Base-by-base conservation (phyloP, 805 yeast species). In the Candida boleticola region DNA sequence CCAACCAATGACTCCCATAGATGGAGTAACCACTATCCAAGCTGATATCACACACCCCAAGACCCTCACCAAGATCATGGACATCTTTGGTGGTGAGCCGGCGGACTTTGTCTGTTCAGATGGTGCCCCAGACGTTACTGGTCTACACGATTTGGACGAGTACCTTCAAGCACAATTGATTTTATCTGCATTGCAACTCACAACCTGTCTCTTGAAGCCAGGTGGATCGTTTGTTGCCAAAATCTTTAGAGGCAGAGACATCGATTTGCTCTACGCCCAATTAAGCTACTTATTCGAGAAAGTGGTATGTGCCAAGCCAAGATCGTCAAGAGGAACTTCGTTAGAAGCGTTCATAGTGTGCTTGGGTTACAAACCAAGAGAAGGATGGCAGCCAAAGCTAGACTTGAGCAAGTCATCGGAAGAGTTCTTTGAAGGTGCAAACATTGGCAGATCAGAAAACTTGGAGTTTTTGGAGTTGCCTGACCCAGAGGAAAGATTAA, bases 81-180 rank as follows among this genome's bases (percentile, higher is more conserved):
- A 82, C 26, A 75, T 85, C 31, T 93, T 93, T 68, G 95, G 87
- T 18, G 96, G 97, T 30, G 87, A 87, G 51, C 82, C 85, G 42
- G 98, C 98, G 0, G 99, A 93, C 62, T 85, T 92, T 59, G 96
- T 93, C 0, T 89, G 96, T 55, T 84, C 95, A 54, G 98, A 93
- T 61, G 99, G 99, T 43, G 99, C 99, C 0, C 99, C 99, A 2
- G 99, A 93, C 65, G 99, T 93, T 18, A 93, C 99, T 0, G 99
- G 99, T 0, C 65, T 93, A 39, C 99, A 93, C 60, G 99, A 93
- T 63, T 70, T 93, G 45, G 99, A 93, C 61, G 99, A 93, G 63
- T 93, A 92, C 59, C 86, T 93, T 44, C 99, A 93, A 67, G 97
- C 96, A 2, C 98, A 93, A 60, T 71, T 93, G 43, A 86, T 93